phyloP scores from a whole-genome alignment of 139 green algal genomes.

The Chlorella sp. region DNA sequence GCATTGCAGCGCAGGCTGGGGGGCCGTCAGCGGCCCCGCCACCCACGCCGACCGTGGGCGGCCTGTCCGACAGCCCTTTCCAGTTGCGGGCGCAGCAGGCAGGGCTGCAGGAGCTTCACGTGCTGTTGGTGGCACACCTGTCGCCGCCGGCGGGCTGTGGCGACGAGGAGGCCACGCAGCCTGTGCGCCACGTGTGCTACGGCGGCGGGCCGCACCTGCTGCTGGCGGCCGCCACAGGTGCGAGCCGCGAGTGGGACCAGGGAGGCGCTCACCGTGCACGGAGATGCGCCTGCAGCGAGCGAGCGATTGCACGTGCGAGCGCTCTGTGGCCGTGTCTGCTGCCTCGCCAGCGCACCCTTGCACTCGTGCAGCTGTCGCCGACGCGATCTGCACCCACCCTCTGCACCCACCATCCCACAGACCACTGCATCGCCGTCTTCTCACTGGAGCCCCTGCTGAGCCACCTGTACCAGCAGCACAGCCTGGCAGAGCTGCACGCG shows the following conservation, averaged over 20 bases:
- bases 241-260: no score
- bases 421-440: constrained; percentile 27
- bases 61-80: not conserved
- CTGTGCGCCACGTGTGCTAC: constrained; percentile 22
- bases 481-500: not conserved
- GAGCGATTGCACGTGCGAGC: no score
- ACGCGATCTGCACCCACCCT: no score
- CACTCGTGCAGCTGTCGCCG: no score
- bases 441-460: constrained; percentile 21
- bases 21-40: no score
- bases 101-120: not conserved
- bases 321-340: no score
- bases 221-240: constrained; percentile 20
- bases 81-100: not conserved
- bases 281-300: no score
- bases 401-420: no score
- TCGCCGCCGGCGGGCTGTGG: not conserved
- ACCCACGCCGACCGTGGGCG: not conserved
- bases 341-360: no score
- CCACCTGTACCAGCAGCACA: constrained; percentile 24
- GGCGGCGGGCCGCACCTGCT: constrained; percentile 36
- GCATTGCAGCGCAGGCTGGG: not conserved
- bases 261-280: no score
- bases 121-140: constrained; percentile 9
- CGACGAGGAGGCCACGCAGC: not conserved